These are phyloP conservation scores for Geotrichum fermentans DNA, from an alignment of 1,139 yeast species.

Conservation along the genomic window DNA sequence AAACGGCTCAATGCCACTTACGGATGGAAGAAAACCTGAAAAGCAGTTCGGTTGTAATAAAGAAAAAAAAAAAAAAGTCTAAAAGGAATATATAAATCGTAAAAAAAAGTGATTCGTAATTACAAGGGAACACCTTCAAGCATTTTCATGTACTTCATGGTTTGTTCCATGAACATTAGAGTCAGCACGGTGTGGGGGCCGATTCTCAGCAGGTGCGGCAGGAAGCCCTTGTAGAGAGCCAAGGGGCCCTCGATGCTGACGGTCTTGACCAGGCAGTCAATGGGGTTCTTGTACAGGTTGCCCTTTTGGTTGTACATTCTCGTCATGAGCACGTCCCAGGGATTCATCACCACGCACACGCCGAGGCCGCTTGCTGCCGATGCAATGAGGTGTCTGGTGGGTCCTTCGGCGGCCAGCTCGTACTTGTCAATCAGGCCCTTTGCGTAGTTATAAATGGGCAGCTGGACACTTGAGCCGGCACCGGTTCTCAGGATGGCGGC, in stretches of 20 bases:
- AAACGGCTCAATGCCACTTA: constrained; percentile 67
- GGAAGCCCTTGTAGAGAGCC: constrained; percentile 91
- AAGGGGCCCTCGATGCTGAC: constrained; percentile 73
- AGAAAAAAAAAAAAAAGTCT: neutral
- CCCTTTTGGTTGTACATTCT: constrained; percentile 94
- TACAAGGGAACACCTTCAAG: constrained; percentile 39
- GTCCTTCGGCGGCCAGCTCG: constrained; percentile 55
- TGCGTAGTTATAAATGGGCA: constrained; percentile 83
- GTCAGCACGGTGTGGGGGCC: constrained; percentile 94
- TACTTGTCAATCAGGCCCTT: constrained; percentile 53
- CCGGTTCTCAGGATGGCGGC: constrained; percentile 94
- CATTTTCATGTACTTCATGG: constrained; percentile 55
- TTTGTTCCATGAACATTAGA: constrained; percentile 91
- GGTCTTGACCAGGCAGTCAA: constrained; percentile 84
- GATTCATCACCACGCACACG: constrained; percentile 93
- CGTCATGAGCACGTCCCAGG: constrained; percentile 92
- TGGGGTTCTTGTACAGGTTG: constrained; percentile 73
- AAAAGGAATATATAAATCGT: neutral
- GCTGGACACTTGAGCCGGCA: constrained; percentile 90
- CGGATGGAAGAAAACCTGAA: constrained; percentile 33
- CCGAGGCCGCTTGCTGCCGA: constrained; percentile 84
- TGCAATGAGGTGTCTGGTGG: constrained; percentile 66
- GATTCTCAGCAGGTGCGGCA: constrained; percentile 84
- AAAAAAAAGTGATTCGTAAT: neutral
- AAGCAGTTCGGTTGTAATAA: too few species aligned